A percentile compares a stretch with the other conserved stretches of the same genome.
Evolutionary conservation across 129 eudicot genomes (phyloP).

Genomic region (Deinandra increscens): DNA sequence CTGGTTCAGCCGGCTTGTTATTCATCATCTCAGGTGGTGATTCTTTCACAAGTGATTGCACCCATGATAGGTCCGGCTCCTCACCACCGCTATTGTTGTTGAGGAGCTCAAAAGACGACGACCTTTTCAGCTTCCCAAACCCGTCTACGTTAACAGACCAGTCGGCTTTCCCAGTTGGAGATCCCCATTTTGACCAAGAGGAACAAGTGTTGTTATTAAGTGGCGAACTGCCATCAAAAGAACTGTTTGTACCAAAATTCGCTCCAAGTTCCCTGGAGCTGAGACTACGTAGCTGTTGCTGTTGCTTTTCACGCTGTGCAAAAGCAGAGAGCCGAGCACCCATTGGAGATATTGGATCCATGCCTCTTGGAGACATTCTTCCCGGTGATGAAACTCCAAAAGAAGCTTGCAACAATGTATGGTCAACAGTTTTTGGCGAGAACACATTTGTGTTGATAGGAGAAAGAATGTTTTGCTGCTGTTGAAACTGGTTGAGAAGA

Average conservation of each 20-base stretch:
- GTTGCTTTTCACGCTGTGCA: conserved; percentile 62
- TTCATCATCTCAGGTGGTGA: conserved; percentile 87
- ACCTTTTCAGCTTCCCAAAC: conserved; percentile 36
- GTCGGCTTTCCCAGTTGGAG: conserved; percentile 61
- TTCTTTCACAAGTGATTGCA: conserved; percentile 89
- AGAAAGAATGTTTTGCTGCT: conserved; percentile 83
- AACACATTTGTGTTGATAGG: conserved; percentile 70
- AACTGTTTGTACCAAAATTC: conserved; percentile 44
- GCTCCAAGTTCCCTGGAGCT: conserved; percentile 60
- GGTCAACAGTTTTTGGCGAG: conserved; percentile 72
- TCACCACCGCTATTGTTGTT: conserved; percentile 44
- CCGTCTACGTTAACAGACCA: conserved; percentile 61
- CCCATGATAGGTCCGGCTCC: conserved; percentile 96
- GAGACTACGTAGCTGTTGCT: conserved; percentile 69
- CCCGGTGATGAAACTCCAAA: conserved; percentile 63
- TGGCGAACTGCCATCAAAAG: conserved; percentile 58
- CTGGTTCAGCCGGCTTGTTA: conserved; percentile 52
- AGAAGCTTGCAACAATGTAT: conserved; percentile 63
- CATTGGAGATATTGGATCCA: conserved; percentile 71
- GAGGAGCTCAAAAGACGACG: conserved; percentile 46
- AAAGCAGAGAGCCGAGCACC: conserved; percentile 55
- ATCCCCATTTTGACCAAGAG: conserved; percentile 71
- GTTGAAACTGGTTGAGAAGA: conserved; percentile 74
- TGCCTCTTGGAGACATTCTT: conserved; percentile 77
- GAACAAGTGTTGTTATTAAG: conserved; percentile 21